Evolutionary conservation across 257 asterid genomes (phyloP), one percentile per base, ranked within the genome.

Genomic region (Gardenia jasminoides): DNA sequence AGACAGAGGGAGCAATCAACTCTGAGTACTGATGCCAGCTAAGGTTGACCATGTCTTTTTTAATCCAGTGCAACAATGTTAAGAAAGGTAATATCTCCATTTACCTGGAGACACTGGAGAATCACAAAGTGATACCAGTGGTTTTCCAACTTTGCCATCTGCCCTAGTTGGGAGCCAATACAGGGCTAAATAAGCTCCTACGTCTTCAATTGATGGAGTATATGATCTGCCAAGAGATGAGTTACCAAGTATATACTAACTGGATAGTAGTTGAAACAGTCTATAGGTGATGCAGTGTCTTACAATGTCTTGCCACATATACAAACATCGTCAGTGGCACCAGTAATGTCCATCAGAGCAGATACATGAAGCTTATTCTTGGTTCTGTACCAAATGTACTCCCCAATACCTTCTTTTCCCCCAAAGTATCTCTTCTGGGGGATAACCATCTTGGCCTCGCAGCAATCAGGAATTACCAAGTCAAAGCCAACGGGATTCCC

Each of bases 31-130:
- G 9, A 47, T 20, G 30, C 72, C 24, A 24, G 66, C 28, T 44
- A 54, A 30, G 6, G n/a, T 33, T 24, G 67, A 61, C 67, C 74
- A 79, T 36, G 64, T 74, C 47, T 41, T 33, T 44, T 44, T 13
- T 61, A 54, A 30, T 2, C n/a, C 61, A 28, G 17, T 54, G 9
- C 46, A 71, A 10, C 59, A 24, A 56, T 47, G 65, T n/a, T 30
- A 44, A 50, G 67, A 64, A 36, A 70, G 59, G 54, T 17, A 33
- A 67, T 33, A 36, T 52, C 33, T 10, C 33, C 10, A 8, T 61
- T 52, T 64, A 96, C 99, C 97, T 86, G 99, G 93, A 84, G 89
- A 76, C 43, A 96, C 98, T 74, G 97, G 94, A 88, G 90, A 86
- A 71, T 92, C 90, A 77, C 90, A 84, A 81, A 87, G 85, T 73